phyloP scores from a whole-genome alignment of 2,329 filamentous ascomycete genomes.

The Fusarium sambucinum region DNA sequence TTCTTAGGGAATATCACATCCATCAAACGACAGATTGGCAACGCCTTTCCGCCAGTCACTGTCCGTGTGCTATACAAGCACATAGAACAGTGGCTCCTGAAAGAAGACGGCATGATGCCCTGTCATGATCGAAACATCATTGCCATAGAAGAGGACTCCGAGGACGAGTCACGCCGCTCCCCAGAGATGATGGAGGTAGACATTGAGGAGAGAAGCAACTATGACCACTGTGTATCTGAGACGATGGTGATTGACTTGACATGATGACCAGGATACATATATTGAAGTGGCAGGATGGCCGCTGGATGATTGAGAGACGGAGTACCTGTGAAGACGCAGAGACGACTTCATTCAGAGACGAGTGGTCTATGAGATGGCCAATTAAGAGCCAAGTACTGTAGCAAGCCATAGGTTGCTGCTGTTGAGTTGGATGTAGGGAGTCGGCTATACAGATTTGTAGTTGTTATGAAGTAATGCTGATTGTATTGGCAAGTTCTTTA shows the following conservation, averaged over 20 bases:
- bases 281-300: neutral
- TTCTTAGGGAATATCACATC: slow-evolving; percentile 62
- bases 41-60: slow-evolving; percentile 77
- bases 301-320: neutral
- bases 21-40: slow-evolving; percentile 77
- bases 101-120: slow-evolving; percentile 55
- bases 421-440: neutral
- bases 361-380: slow-evolving; percentile 8
- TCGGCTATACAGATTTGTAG: slow-evolving; percentile 1
- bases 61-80: slow-evolving; percentile 65
- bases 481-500: neutral
- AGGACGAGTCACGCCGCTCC: slow-evolving; percentile 16
- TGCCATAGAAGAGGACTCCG: slow-evolving; percentile 43
- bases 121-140: slow-evolving; percentile 42
- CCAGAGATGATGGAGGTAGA: slow-evolving; percentile 46
- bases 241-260: slow-evolving; percentile 42
- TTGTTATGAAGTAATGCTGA: slow-evolving; percentile 23
- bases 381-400: slow-evolving; percentile 8
- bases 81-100: slow-evolving; percentile 60
- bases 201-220: slow-evolving; percentile 8
- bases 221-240: slow-evolving; percentile 10
- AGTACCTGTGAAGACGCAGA: slow-evolving; percentile 15
- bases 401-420: neutral
- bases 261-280: neutral
- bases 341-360: neutral